These are phyloP conservation scores for Capronia americana DNA, from an alignment of 2,329 filamentous ascomycete genomes.

Conservation along the genomic window DNA sequence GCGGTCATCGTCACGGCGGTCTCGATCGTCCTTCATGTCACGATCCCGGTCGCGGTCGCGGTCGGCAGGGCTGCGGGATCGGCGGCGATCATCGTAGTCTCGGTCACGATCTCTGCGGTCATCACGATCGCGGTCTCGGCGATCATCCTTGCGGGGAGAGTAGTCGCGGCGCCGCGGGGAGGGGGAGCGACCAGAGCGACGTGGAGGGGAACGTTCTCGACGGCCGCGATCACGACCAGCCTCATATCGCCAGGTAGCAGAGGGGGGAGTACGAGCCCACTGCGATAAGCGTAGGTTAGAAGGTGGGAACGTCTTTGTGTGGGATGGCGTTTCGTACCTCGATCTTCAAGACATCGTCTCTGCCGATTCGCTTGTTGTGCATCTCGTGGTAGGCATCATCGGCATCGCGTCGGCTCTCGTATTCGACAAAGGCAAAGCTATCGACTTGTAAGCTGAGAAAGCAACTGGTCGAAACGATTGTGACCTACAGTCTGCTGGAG, in stretches of 20 bases:
- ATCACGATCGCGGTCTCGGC: conserved; percentile 77
- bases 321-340: conserved; percentile 68
- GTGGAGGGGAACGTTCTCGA: conserved; percentile 75
- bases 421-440: conserved; percentile 97
- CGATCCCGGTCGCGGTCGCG: conserved; percentile 61
- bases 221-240: conserved; percentile 63
- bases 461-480: conserved; percentile 41
- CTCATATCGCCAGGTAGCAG: conserved; percentile 97
- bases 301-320: not conserved
- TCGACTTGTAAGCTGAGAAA: conserved; percentile 42
- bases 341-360: conserved; percentile 95
- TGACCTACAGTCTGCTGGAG: conserved; percentile 88
- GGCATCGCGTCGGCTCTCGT: conserved; percentile 96
- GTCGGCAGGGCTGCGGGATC: conserved; percentile 44
- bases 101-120: conserved; percentile 66
- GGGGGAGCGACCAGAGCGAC: conserved; percentile 70
- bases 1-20: conserved; percentile 72
- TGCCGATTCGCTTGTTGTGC: conserved; percentile 98
- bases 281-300: conserved; percentile 48
- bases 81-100: conserved; percentile 48
- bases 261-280: conserved; percentile 98
- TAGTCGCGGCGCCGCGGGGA: conserved; percentile 71
- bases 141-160: conserved; percentile 87
- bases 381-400: conserved; percentile 99
- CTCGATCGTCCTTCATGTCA: conserved; percentile 66